Evolutionary conservation across 495 filamentous ascomycete genomes (phyloP), one percentile per base, ranked within the genome.

Genomic region (Aspergillus coremiiformis): DNA sequence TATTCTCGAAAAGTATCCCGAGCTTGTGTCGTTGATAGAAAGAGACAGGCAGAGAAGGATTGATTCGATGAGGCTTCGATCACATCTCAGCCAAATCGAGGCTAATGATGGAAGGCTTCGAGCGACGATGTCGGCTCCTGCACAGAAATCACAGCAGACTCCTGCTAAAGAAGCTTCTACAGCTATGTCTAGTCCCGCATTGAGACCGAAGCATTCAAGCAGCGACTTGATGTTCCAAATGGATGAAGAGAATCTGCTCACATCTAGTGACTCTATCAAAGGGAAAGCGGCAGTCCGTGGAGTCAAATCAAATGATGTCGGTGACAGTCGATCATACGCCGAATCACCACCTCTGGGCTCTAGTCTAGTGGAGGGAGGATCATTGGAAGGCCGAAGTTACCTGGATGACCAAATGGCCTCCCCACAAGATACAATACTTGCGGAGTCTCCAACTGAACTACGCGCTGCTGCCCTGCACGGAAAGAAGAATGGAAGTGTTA

Each of bases 211-310:
- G 53, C 76, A 74, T 19, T 89, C 85, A 0, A 67, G 73, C 1
- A 70, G 72, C n/a, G 90, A 96, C 55, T 73, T 96, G 32, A 93
- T 96, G 73, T 96, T 95, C 61, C 84, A 90, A 53, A 95, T 95
- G 89, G 91, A 95, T 51, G 89, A 92, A n/a, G 90, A 89, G 35
- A 73, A 67, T 39, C 51, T 52, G 11, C 49, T 67, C 33, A 64
- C 67, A 0, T 54, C 64, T 4, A 48, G 47, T n/a, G 53, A 66
- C 32, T 49, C 52, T 1, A 47, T 50, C 9, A 71, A 66, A 59
- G 70, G 70, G 4, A 71, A 71, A 50, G 43, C 56, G 23, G 55
- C 55, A 5, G 44, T 67, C 49, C 63, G 69, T 30, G 59, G 64
- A 1, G 9, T 45, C 6, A 59, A 53, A 35, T 32, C 52, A 19